Evolutionary conservation across 371 early-diverging fungal species (phyloP).

Genomic region (Mycotypha africana): DNA sequence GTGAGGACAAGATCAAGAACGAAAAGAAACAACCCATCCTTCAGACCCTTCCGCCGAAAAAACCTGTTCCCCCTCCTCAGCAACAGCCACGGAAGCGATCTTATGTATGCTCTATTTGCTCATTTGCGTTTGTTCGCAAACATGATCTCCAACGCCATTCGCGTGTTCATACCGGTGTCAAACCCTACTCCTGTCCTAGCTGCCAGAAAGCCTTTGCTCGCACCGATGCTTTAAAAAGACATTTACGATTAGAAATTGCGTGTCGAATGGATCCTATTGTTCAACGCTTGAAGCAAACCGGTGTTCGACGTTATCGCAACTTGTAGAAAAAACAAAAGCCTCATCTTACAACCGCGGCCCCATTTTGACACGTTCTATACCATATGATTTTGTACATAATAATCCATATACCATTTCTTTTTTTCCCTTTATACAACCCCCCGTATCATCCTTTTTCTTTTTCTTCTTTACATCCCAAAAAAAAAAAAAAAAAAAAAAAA

Average conservation of each 20-base stretch:
- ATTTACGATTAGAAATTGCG: constrained; percentile 49
- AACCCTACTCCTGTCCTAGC: constrained; percentile 53
- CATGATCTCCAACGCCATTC: constrained; percentile 45
- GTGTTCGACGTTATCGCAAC: constrained; percentile 26
- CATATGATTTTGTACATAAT: neutral
- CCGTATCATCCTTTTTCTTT: too few relatives aligned
- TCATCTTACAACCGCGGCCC: too few relatives aligned
- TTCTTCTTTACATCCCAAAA: too few relatives aligned
- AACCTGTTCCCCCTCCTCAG: too few relatives aligned
- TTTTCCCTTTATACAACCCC: constrained; percentile 2
- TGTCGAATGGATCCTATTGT: constrained; percentile 43
- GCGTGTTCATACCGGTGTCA: constrained; percentile 58
- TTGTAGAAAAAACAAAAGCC: constrained; percentile 14
- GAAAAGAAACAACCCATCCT: too few relatives aligned
- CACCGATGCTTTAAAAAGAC: constrained; percentile 60
- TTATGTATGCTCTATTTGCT: too few relatives aligned
- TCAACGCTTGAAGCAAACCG: constrained; percentile 36
- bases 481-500: too few relatives aligned
- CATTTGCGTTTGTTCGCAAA: constrained; percentile 37
- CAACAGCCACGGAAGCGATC: too few relatives aligned
- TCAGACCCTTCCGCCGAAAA: too few relatives aligned
- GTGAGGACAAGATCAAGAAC: too few relatives aligned
- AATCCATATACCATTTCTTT: neutral
- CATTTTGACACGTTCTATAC: too few relatives aligned
- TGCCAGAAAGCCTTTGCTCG: constrained; percentile 61